Percentiles rank a stretch among this genome's conserved stretches.
Evolutionary conservation across 2,329 filamentous ascomycete genomes (phyloP).

Genomic region (Microdochium bolleyi): DNA sequence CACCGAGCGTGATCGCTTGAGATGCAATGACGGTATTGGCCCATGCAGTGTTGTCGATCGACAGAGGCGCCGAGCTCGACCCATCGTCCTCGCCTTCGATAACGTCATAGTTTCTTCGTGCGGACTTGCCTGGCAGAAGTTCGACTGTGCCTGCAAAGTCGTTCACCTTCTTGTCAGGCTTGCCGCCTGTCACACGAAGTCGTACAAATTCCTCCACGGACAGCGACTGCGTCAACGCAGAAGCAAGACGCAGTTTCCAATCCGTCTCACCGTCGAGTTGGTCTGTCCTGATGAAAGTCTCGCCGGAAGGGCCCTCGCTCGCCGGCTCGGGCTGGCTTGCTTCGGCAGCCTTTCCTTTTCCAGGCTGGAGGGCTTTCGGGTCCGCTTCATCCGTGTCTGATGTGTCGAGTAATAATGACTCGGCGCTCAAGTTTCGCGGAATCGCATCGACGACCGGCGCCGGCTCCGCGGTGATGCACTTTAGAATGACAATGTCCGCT

Average conservation of each 20-base stretch:
- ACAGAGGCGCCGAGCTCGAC: constrained; percentile 61
- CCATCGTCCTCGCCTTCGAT: constrained; percentile 23
- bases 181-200: constrained; percentile 69
- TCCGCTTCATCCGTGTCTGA: constrained; percentile 20
- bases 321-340: constrained; percentile 18
- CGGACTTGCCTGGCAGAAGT: constrained; percentile 50
- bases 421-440: constrained; percentile 22
- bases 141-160: constrained; percentile 90
- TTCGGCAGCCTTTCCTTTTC: constrained; percentile 23
- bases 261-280: constrained; percentile 97
- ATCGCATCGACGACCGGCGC: constrained; percentile 19
- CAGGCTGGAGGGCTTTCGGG: constrained; percentile 18
- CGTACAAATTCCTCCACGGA: constrained; percentile 62
- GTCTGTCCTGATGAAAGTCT: constrained; percentile 95
- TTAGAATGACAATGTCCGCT: constrained; percentile 87
- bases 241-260: constrained; percentile 91
- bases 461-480: constrained; percentile 60
- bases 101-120: constrained; percentile 31
- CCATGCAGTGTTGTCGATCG: constrained; percentile 97
- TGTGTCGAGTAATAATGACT: constrained; percentile 32
- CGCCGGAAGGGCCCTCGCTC: constrained; percentile 50
- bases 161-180: constrained; percentile 89
- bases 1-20: constrained; percentile 78
- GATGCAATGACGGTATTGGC: constrained; percentile 96
- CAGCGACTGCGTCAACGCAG: constrained; percentile 76